Percentiles rank a stretch among this genome's conserved stretches.
Evolutionary conservation across 2,329 filamentous ascomycete species (phyloP).

Genomic region (Aspergillus awamori): DNA sequence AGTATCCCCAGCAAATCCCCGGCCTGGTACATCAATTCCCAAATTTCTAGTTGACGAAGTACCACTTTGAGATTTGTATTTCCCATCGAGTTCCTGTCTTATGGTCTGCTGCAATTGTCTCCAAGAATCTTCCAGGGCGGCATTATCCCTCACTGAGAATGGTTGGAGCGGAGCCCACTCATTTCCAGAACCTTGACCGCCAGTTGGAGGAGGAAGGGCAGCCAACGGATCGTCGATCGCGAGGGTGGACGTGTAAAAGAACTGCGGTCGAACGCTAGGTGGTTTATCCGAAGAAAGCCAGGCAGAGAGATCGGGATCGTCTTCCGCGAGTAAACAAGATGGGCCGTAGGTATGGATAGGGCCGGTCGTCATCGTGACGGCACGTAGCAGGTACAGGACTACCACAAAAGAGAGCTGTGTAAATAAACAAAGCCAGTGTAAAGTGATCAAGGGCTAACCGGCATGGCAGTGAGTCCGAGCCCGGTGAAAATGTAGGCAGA

Average conservation of each 20-base stretch:
- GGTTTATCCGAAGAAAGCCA: conserved; percentile 53
- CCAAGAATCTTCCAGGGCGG: conserved; percentile 79
- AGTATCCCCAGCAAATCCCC: conserved; percentile 10
- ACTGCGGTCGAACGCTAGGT: conserved; percentile 65
- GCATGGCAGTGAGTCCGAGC: not conserved
- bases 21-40: conserved; percentile 33
- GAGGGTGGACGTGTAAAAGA: conserved; percentile 81
- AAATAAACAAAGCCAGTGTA: conserved; percentile 2
- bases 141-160: conserved; percentile 78
- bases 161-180: conserved; percentile 69
- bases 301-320: conserved; percentile 36
- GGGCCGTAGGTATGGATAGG: conserved; percentile 62
- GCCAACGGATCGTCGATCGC: conserved; percentile 90
- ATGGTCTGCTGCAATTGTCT: conserved; percentile 52
- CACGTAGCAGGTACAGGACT: not conserved
- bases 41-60: conserved; percentile 13
- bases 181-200: conserved; percentile 49
- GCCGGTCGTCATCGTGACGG: conserved; percentile 43
- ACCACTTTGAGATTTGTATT: conserved; percentile 12
- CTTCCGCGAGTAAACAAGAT: conserved; percentile 56
- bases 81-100: conserved; percentile 15
- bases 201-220: conserved; percentile 60
- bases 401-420: not conserved
- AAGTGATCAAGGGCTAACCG: conserved; percentile 6
- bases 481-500: not conserved